Evolutionary conservation across 768 basidiomycete species (phyloP), one percentile per base, ranked within the genome.

Genomic region (Tulasnella sp.): DNA sequence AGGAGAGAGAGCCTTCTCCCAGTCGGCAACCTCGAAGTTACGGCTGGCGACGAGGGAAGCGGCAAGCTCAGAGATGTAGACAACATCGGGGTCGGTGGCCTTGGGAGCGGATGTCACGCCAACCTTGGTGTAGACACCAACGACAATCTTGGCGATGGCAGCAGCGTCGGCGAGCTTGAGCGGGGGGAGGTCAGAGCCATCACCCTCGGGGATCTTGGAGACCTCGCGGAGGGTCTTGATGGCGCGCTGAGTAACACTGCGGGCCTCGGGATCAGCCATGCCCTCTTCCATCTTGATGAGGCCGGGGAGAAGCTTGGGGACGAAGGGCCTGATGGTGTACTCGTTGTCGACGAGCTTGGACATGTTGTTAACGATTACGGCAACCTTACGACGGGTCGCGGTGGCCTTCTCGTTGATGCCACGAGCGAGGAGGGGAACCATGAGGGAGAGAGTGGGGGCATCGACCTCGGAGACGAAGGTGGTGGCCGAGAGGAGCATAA

Each of bases 381-480:
- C 95, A 81, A 97, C 96, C 86, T 96, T 97, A 79, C 96, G 95
- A 88, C 97, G 97, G 80, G 91, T 97, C 79, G 96, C 91, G 72
- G 96, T 97, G 78, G 95, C 88, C 86, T 97, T 97, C 88, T 98
- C 96, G 79, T 84, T 88, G 79, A 97, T 88, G 89, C 96, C 96
- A 87, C 96, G 93, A 77, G 94, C 89, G 74, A 98, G 86, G 25
- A 98, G 91, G 82, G 96, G 96, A 77, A 96, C 96, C 94, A 98
- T 97, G 80, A 98, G 90, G 80, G 96, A 97, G 80, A 98, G 91
- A 79, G 96, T 97, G 76, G 96, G 89, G 71, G 96, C 95, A 81
- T 97, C 96, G 85, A 98, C 96, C 88, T 98, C 96, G 72, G 96
- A 94, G 93, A 98, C 96, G 91, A 97, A 98, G 84, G 96, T 98